Base-by-base conservation (phyloP, 2,329 filamentous ascomycete species). In the Aspergillus oerlinghausenensis region DNA sequence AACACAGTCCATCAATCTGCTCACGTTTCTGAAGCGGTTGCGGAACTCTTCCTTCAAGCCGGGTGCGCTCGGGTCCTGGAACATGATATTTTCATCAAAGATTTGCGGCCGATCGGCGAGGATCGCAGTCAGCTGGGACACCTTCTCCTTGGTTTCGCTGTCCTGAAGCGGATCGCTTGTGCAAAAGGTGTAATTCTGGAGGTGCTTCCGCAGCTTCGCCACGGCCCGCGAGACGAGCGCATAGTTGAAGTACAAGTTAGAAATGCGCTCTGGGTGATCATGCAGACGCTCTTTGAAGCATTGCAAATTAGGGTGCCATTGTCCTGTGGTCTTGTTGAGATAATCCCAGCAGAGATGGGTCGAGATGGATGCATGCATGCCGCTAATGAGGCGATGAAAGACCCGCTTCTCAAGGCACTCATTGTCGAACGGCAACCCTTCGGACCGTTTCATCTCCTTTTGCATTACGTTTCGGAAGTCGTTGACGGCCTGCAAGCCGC, bases 231-330 rank as follows among this genome's bases (percentile, higher is more conserved):
- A 88, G 43, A 99, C 82, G n/a, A 99, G 83, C 0, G 94, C 94
- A 70, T 96, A 99, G 83, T 99, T 97, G 80, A 99, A 99, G 79
- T 99, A 99, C 51, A 99, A 82, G 74, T 99, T 99, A 64, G 92
- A 94, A 69, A 99, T 89, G 59, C 93, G 89, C 65, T 99, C 94
- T 0, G 93, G 91, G 71, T 89, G 85, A 23, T 82, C 80, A 73
- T 96, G 90, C 17, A 99, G 83, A n/a, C 94, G 86, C 35, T 86
- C 79, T 70, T 89, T 86, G 81, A 96, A 99, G 80, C 94, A 99
- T 61, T 86, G 80, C 54, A 96, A 74, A 68, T 99, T 99, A 25
- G 92, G 92, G 51, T 88, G 85, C 94, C 94, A 99, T 74, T 91
- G 78, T 57, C 94, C 94, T 0, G 93, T 97, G 1, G 89, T 92